A percentile compares a stretch with the other conserved stretches of the same genome.
Conservation (phyloP, 2,329 filamentous ascomycete genomes). For the Fusarium gaditjirri region DNA sequence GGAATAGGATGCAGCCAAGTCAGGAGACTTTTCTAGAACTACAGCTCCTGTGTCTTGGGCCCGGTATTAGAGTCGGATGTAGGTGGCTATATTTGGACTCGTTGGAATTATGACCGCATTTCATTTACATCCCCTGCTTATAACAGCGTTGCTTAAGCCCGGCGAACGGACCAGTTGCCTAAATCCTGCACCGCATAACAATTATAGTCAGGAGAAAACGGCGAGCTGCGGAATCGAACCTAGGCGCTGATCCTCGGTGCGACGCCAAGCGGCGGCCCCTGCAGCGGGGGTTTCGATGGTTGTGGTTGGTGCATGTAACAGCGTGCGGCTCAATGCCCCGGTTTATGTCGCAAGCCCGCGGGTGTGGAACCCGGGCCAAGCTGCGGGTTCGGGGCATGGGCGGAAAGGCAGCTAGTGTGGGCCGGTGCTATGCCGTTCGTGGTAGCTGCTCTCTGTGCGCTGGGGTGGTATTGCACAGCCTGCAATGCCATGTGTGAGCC, state of each 20-base stretch:
- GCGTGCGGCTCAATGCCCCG: neutral
- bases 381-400: neutral
- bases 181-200: neutral
- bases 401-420: slow-evolving; percentile 2
- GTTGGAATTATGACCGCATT: neutral
- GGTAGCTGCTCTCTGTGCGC: neutral
- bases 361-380: neutral
- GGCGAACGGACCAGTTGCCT: neutral
- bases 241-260: slow-evolving; percentile 6
- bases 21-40: neutral
- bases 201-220: neutral
- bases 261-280: neutral
- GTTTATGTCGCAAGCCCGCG: neutral
- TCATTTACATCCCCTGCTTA: neutral
- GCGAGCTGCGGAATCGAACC: neutral
- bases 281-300: neutral
- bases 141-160: neutral
- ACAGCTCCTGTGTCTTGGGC: neutral
- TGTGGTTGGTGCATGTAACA: slow-evolving; percentile 11
- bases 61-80: neutral
- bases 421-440: slow-evolving; percentile 6
- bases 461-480: neutral
- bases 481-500: neutral
- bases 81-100: neutral
- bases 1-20: neutral